Conservation (phyloP, 768 basidiomycete genomes). For the Hericium alpestre region DNA sequence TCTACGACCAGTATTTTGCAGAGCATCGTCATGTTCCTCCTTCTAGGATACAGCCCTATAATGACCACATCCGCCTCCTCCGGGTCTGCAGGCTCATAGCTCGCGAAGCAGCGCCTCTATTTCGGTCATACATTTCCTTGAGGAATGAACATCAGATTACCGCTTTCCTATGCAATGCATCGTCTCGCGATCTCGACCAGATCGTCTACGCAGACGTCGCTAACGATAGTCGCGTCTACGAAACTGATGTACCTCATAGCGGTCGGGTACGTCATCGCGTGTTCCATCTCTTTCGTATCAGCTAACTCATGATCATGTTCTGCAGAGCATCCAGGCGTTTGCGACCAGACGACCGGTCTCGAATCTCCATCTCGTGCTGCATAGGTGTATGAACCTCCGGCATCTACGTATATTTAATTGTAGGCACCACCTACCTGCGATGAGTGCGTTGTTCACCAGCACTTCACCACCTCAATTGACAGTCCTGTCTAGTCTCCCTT, state of each 20-base stretch:
- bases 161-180: constrained; percentile 16
- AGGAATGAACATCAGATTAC: constrained; percentile 27
- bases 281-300: too few relatives aligned
- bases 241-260: too few relatives aligned
- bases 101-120: constrained; percentile 20
- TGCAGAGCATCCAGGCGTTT: background rate
- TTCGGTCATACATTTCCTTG: constrained; percentile 27
- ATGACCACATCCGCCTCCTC: constrained; percentile 24
- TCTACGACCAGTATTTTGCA: constrained; percentile 23
- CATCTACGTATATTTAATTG: constrained; percentile 26
- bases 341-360: constrained; percentile 19
- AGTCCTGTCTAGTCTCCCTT: too few relatives aligned
- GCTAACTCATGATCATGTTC: background rate
- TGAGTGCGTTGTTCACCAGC: too few relatives aligned
- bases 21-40: constrained; percentile 15
- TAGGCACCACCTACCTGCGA: background rate
- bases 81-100: constrained; percentile 22
- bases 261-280: too few relatives aligned
- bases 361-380: constrained; percentile 21
- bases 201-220: constrained; percentile 28
- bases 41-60: constrained; percentile 21
- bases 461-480: too few relatives aligned
- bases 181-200: constrained; percentile 13
- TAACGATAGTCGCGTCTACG: constrained; percentile 28
- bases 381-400: constrained; percentile 18